A percentile compares a stretch with the other conserved stretches of the same genome.
These are phyloP conservation scores for Boletus rex-veris DNA, from an alignment of 768 basidiomycete genomes.

Conservation along the genomic window DNA sequence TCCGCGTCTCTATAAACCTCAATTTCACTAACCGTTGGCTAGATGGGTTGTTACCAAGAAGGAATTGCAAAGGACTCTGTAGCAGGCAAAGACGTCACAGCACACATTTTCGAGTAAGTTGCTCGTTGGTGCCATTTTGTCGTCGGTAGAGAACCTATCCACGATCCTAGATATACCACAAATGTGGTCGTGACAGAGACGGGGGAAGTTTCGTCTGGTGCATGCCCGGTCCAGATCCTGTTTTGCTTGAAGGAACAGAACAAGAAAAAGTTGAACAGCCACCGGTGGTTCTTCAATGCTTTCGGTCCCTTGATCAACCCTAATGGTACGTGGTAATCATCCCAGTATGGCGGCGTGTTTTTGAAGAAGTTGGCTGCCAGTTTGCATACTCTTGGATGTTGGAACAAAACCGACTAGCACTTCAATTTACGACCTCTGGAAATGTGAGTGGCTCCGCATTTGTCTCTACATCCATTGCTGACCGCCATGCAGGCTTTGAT, in stretches of 20 bases:
- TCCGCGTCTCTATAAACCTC: not conserved
- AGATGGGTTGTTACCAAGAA: slow-evolving; percentile 89
- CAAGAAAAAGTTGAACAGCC: slow-evolving; percentile 95
- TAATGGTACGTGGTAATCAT: slow-evolving; percentile 50
- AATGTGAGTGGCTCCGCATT: slow-evolving; percentile 45
- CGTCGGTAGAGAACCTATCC: not conserved
- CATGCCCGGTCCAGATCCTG: slow-evolving; percentile 80
- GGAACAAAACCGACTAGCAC: slow-evolving; percentile 94
- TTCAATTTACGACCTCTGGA: slow-evolving; percentile 96
- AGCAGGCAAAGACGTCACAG: slow-evolving; percentile 85
- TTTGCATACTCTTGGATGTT: slow-evolving; percentile 90
- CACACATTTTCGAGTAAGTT: slow-evolving; percentile 87
- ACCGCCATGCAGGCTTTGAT: slow-evolving; percentile 55
- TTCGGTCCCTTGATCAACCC: slow-evolving; percentile 85
- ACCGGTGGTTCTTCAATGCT: slow-evolving; percentile 98
- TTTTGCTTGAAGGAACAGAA: slow-evolving; percentile 95
- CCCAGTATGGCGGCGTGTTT: not conserved
- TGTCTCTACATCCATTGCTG: not conserved
- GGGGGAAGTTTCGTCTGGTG: slow-evolving; percentile 74
- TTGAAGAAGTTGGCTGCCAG: slow-evolving; percentile 33
- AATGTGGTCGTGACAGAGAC: slow-evolving; percentile 73
- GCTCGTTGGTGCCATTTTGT: not conserved
- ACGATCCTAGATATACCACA: slow-evolving; percentile 60
- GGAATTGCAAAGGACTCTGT: slow-evolving; percentile 88
- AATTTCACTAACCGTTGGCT: slow-evolving; percentile 1